Evolutionary conservation across 805 yeast species (phyloP).

Genomic region (Teunomyces pallodes): DNA sequence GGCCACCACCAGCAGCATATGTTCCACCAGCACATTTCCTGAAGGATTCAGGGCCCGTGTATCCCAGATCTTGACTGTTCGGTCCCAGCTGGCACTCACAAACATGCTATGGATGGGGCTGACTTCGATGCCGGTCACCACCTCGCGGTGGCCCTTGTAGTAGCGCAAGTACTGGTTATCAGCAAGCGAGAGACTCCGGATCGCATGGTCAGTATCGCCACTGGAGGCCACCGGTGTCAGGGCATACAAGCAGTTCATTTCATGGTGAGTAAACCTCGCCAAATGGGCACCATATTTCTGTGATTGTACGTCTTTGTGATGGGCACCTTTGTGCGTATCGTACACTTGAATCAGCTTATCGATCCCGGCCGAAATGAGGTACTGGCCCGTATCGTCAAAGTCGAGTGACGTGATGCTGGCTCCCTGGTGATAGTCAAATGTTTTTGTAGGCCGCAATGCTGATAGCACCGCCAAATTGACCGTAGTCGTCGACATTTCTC

Average conservation of each 20-base stretch:
- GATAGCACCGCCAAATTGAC: conserved; percentile 16
- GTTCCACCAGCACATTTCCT: conserved; percentile 53
- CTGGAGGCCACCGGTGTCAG: conserved; percentile 52
- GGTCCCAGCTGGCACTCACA: conserved; percentile 69
- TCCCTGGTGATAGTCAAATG: conserved; percentile 48
- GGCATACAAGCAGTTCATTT: conserved; percentile 72
- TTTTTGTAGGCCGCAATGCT: conserved; percentile 41
- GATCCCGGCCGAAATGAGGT: conserved; percentile 68
- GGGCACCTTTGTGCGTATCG: conserved; percentile 68
- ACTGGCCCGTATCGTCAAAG: conserved; percentile 83
- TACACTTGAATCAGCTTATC: conserved; percentile 84
- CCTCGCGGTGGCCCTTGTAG: conserved; percentile 81
- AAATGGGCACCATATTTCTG: conserved; percentile 91
- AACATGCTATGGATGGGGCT: conserved; percentile 66
- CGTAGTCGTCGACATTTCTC: conserved; percentile 6
- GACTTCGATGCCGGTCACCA: conserved; percentile 70
- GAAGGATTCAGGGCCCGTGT: conserved; percentile 61
- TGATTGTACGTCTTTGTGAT: conserved; percentile 65
- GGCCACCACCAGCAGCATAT: conserved; percentile 54
- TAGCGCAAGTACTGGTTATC: conserved; percentile 81
- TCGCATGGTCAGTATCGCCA: conserved; percentile 58
- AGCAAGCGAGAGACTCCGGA: conserved; percentile 72
- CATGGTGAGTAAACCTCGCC: conserved; percentile 78
- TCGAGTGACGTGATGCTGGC: conserved; percentile 67
- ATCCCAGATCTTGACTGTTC: conserved; percentile 88